Evolutionary conservation across 306 rosid species (phyloP), one percentile per base, ranked within the genome.

Genomic region (Castanea mollissima): DNA sequence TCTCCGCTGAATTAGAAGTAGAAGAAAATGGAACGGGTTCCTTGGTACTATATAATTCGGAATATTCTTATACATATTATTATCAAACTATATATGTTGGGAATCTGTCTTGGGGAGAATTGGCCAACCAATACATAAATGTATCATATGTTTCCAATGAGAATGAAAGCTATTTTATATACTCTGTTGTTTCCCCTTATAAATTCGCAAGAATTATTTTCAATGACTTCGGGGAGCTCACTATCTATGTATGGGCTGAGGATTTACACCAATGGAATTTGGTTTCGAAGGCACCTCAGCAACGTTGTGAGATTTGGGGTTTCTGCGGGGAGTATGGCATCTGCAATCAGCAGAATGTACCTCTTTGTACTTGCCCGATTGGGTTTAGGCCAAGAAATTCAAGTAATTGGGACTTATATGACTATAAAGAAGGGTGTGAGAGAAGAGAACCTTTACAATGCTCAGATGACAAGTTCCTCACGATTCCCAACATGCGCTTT

Each of bases 121-220:
- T 46, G 52, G 3, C 13, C 52, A 46, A 46, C 15, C 15, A 46
- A 11, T 46, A 46, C 52, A 46, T 46, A 11, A 46, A 46, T 12
- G 4, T 12, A 3, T 46, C 52, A 10, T 76, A 46, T 78, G 16
- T 49, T 13, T 2, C 38, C 0, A 79, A 87, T 4, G 79, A 35
- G 44, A 82, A 80, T 4, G 88, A 72, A 79, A 84, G 85, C 41
- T 87, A 89, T 62, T 82, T 87, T 79, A 81, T 90, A 2, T 91
- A 84, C 9, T 51, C 73, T 14, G 0, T 78, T 60, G 63, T 71
- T 13, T 51, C 71, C 32, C 6, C 51, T 8, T 54, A 70, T 1
- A 3, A 1, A 1, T 10, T 73, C 18, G 69, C 91, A 21, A 81
- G 83, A 5, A 52, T 74, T 2, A 71, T 76, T 29, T 84, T 91